Evolutionary conservation across 306 rosid species (phyloP).

Genomic region (Vigna radiata): DNA sequence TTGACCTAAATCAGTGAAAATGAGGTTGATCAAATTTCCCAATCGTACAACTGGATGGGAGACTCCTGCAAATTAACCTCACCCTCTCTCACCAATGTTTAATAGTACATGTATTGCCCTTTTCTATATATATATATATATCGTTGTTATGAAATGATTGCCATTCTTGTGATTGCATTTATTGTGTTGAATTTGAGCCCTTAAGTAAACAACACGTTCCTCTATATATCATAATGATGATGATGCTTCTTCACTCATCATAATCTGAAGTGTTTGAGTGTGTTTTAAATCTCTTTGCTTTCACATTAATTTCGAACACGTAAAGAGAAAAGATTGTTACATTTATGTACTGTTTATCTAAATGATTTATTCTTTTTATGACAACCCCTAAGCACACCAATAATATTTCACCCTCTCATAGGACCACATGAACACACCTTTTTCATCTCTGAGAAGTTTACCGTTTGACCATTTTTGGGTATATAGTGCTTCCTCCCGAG

Average conservation of each 20-base stretch:
- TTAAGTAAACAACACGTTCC: constrained; percentile 41
- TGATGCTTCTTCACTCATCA: not conserved
- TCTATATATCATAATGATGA: not conserved
- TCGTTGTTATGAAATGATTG: constrained; percentile 39
- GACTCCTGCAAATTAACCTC: constrained; percentile 49
- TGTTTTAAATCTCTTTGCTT: not conserved
- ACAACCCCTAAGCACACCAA: constrained; percentile 13
- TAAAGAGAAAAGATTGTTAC: not conserved
- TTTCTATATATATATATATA: constrained; percentile 10
- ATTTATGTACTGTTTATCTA: not conserved
- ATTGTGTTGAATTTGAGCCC: constrained; percentile 42
- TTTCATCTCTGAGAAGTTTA: constrained; percentile 38
- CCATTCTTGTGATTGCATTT: constrained; percentile 55
- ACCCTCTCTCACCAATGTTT: constrained; percentile 44
- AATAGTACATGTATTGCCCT: constrained; percentile 41
- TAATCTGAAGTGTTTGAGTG: not conserved
- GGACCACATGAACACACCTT: constrained; percentile 46
- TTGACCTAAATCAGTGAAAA: constrained; percentile 48
- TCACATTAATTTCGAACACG: not conserved
- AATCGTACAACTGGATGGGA: constrained; percentile 45
- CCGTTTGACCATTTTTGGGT: constrained; percentile 37
- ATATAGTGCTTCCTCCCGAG: constrained; percentile 30
- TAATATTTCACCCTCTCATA: constrained; percentile 25
- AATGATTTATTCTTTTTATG: constrained; percentile 14
- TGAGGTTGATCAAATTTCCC: constrained; percentile 59